These are phyloP conservation scores for Pittosporum tobira DNA, from an alignment of 129 eudicot species.

Conservation along the genomic window DNA sequence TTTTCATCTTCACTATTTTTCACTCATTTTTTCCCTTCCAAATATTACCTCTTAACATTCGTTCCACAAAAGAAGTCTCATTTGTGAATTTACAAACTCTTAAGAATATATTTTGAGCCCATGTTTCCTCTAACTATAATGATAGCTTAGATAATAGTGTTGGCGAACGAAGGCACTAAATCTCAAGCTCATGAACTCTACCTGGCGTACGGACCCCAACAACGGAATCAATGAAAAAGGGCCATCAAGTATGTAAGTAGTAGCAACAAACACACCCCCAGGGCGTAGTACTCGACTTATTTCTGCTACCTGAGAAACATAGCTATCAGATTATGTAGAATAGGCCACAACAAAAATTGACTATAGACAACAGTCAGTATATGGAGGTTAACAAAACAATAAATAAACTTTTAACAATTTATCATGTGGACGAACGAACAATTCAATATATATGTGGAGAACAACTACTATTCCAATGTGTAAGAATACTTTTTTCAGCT, in stretches of 20 bases:
- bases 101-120: too few species aligned
- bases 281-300: slow-evolving; percentile 75
- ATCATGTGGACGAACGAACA: too few species aligned
- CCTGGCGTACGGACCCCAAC: slow-evolving; percentile 49
- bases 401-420: too few species aligned
- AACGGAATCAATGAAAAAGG: slow-evolving; percentile 45
- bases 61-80: too few species aligned
- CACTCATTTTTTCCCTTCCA: neutral
- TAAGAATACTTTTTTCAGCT: too few species aligned
- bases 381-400: too few species aligned
- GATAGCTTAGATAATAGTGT: too few species aligned
- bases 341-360: neutral
- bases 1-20: neutral
- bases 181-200: slow-evolving; percentile 14
- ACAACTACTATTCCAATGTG: too few species aligned
- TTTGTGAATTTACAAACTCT: too few species aligned
- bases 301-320: slow-evolving; percentile 70
- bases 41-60: neutral
- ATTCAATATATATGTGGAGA: too few species aligned
- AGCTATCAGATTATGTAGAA: neutral
- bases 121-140: too few species aligned
- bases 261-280: slow-evolving; percentile 91
- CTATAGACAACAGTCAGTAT: neutral
- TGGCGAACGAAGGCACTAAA: too few species aligned
- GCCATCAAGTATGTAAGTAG: slow-evolving; percentile 64